phyloP scores from a whole-genome alignment of 1,284 basidiomycete genomes.

The Hemileia vastatrix region DNA sequence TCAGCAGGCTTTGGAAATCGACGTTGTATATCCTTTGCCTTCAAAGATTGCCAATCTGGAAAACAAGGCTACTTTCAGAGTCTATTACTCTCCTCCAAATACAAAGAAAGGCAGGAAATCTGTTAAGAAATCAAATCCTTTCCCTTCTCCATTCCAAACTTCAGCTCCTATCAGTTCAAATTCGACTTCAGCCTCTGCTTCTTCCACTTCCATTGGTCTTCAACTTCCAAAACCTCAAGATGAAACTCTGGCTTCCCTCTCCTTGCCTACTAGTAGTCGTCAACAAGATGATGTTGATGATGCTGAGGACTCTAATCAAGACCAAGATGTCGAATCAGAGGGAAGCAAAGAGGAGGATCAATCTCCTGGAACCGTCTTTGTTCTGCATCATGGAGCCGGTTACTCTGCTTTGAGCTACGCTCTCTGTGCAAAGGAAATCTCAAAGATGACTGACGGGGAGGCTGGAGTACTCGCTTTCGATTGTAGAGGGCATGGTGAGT shows the following conservation, averaged over 20 bases:
- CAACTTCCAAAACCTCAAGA: conserved; percentile 64
- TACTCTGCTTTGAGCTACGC: conserved; percentile 82
- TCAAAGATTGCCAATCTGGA: too few species aligned
- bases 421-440: conserved; percentile 68
- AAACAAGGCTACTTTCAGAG: too few species aligned
- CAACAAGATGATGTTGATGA: conserved; percentile 46
- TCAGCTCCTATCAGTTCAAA: too few species aligned
- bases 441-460: conserved; percentile 56
- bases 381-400: conserved; percentile 91
- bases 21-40: too few species aligned
- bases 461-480: conserved; percentile 76
- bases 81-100: conserved; percentile 39
- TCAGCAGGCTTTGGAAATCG: conserved; percentile 37
- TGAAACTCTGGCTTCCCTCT: background rate
- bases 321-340: conserved; percentile 40
- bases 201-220: background rate
- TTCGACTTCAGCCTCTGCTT: background rate
- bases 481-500: conserved; percentile 74
- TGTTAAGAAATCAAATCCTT: background rate
- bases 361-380: conserved; percentile 57
- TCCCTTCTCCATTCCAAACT: background rate
- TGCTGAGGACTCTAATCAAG: conserved; percentile 18
- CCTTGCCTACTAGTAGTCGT: background rate
- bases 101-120: background rate
- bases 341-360: conserved; percentile 44